Evolutionary conservation across 441 rosid species (phyloP).

Genomic region (Aleurites moluccanus): DNA sequence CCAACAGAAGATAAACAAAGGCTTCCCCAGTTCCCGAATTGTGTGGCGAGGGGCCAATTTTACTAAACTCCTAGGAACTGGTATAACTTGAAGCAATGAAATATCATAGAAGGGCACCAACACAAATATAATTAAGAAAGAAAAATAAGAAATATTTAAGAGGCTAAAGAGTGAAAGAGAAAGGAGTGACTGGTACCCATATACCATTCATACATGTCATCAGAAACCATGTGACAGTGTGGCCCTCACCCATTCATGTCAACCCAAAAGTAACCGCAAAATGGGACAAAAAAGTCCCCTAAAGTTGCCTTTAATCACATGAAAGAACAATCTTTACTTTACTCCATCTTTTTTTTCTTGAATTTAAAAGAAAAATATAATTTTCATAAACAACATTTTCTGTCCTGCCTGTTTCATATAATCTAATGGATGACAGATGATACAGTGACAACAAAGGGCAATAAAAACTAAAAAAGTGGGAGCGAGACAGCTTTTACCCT

Average conservation of each 20-base stretch:
- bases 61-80: background rate
- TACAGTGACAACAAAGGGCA: conserved; percentile 8
- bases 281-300: conserved; percentile 57
- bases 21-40: background rate
- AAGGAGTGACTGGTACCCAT: conserved; percentile 44
- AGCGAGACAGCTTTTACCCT: conserved; percentile 25
- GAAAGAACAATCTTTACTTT: conserved; percentile 36
- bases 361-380: background rate
- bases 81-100: background rate
- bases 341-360: background rate
- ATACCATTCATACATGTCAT: conserved; percentile 42
- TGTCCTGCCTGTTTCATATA: conserved; percentile 10
- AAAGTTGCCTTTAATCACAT: conserved; percentile 56
- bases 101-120: background rate
- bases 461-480: background rate
- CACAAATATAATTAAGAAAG: conserved; percentile 4
- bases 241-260: conserved; percentile 62
- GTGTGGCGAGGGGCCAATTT: background rate
- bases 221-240: conserved; percentile 63
- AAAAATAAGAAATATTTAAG: background rate
- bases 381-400: background rate
- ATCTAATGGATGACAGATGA: conserved; percentile 30
- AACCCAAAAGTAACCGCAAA: conserved; percentile 52
- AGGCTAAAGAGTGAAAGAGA: conserved; percentile 39
- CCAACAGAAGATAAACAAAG: background rate